phyloP scores from a whole-genome alignment of 495 filamentous ascomycete species.

The Annulohypoxylon maeteangense region DNA sequence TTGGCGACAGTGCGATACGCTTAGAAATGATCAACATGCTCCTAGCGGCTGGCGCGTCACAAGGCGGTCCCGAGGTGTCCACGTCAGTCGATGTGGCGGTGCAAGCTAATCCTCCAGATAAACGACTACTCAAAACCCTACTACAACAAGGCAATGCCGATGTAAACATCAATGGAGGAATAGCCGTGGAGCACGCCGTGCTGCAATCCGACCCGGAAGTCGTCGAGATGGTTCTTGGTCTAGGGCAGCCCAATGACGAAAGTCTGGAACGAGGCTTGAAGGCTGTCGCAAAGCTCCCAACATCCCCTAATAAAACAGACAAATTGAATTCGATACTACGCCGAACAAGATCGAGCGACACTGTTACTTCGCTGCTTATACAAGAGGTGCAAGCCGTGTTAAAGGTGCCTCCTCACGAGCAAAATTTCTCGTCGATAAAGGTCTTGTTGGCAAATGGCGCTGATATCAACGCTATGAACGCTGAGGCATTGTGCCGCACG shows the following conservation, averaged over 20 bases:
- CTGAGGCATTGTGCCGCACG: conserved; percentile 53
- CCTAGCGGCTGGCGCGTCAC: conserved; percentile 51
- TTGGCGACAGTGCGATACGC: conserved; percentile 44
- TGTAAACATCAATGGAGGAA: conserved; percentile 54
- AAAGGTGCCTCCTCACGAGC: conserved; percentile 39
- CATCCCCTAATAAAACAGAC: conserved; percentile 48
- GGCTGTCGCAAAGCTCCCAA: conserved; percentile 45
- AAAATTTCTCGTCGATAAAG: conserved; percentile 47
- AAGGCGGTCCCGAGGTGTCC: conserved; percentile 49
- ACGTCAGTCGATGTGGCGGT: conserved; percentile 49
- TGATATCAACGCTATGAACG: conserved; percentile 56
- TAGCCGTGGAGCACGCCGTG: conserved; percentile 50
- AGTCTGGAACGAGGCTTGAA: conserved; percentile 50
- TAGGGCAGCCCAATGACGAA: conserved; percentile 50
- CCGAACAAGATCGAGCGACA: conserved; percentile 50
- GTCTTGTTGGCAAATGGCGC: conserved; percentile 56
- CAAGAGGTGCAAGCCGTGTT: conserved; percentile 55
- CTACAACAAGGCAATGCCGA: conserved; percentile 57
- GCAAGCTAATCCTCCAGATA: conserved; percentile 50
- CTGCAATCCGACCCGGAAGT: conserved; percentile 50
- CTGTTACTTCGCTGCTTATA: conserved; percentile 48
- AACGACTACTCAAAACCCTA: conserved; percentile 50
- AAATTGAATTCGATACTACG: conserved; percentile 54
- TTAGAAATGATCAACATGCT: conserved; percentile 55
- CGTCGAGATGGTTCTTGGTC: conserved; percentile 55